phyloP scores from a whole-genome alignment of 2,329 filamentous ascomycete genomes.

The Neonectria punicea region DNA sequence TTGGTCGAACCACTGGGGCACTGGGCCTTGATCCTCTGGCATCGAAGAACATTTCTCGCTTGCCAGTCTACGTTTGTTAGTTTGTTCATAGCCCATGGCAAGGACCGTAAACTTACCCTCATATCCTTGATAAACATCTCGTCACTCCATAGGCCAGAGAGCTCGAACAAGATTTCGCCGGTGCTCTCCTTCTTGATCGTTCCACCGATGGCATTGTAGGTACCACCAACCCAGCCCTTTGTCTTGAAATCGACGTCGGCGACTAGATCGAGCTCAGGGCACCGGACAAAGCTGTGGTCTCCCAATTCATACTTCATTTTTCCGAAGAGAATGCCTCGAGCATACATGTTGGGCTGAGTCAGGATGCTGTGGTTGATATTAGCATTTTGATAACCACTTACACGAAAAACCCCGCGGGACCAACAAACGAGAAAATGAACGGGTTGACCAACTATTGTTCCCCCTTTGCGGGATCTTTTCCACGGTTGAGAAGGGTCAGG shows the following conservation, averaged over 20 bases:
- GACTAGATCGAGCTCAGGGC: conserved; percentile 85
- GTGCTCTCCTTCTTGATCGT: conserved; percentile 89
- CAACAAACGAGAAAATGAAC: not conserved
- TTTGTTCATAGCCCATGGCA: not conserved
- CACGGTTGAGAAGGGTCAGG: conserved; percentile 82
- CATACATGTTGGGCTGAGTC: conserved; percentile 99
- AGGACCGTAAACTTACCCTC: conserved; percentile 62
- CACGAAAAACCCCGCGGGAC: not conserved
- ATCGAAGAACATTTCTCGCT: conserved; percentile 91
- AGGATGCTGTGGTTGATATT: conserved; percentile 69
- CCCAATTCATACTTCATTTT: conserved; percentile 99
- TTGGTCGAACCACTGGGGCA: conserved; percentile 76
- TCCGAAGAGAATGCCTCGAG: conserved; percentile 93
- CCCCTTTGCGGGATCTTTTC: conserved; percentile 70
- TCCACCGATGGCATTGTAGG: conserved; percentile 95
- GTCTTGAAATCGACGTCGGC: conserved; percentile 99
- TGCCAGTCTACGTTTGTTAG: conserved; percentile 73
- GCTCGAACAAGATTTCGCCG: conserved; percentile 87
- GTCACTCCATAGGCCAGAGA: conserved; percentile 92
- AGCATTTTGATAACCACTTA: conserved; percentile 32
- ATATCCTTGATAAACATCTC: conserved; percentile 94
- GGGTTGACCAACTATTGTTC: conserved; percentile 82
- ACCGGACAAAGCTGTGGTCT: conserved; percentile 92
- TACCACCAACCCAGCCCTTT: conserved; percentile 96
- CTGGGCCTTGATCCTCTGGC: conserved; percentile 82